Base-by-base conservation (phyloP, 139 green algal genomes). In the Pedinophyceae sp. region DNA sequence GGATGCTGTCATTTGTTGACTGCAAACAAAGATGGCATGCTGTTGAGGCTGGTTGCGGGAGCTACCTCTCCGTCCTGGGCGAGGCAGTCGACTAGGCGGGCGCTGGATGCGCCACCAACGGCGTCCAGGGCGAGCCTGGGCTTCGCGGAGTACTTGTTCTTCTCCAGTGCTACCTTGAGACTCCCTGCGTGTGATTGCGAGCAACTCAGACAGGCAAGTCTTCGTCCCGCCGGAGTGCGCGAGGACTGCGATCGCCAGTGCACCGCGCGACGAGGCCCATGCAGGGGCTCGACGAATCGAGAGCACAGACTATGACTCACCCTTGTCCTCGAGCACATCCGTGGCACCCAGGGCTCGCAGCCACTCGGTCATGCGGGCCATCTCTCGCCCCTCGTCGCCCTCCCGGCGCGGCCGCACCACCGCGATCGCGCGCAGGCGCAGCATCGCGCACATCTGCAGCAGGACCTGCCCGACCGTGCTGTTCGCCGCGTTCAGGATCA, bases 401-500 rank as follows among this genome's bases (percentile, higher is more conserved):
- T 29, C 22, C 26, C 27, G 10, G 27, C 28, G 19, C 27, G 13
- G 15, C 20, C 62, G 48, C 26, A 55, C 29, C 38, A 69, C 27
- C 3, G 55, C 55, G 45, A 69, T 56, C 2, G 55, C 28, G 34
- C 83, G 63, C 28, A 95, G 74, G 28, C 74, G 69, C 43, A 95
- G 70, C 34, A 95, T 59, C 10, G 50, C 30, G 61, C 70, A 81
- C 20, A 95, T 72, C 73, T 95, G 86, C 30, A 94, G 68, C 47
- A 95, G 22, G 13, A 70, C 39, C 56, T 85, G 75, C 17, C 86
- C 85, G 22, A 93, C 72, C 13, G 72, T 87, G 50, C 59, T 71
- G 65, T 75, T 93, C 50, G 82, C 77, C 19, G 68, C 86, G 70
- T 95, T 95, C 10, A 95, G 67, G 39, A 93, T 80, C 16, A 95